Evolutionary conservation across 1,284 basidiomycete species (phyloP), one percentile per base, ranked within the genome.

Genomic region (Porodaedalea pini): DNA sequence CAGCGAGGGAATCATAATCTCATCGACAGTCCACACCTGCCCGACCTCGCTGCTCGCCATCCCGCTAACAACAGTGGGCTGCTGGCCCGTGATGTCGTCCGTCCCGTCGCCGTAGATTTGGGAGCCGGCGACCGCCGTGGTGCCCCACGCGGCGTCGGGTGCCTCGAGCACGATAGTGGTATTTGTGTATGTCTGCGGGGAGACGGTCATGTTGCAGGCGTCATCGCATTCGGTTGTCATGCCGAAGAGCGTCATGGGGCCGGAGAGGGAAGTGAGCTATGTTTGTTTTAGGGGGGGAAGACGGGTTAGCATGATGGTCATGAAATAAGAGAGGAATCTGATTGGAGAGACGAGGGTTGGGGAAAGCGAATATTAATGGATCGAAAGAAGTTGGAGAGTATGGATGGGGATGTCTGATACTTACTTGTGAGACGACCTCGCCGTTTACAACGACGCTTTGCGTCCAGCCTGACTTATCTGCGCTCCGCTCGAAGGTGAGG

Each of bases 171-270:
- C 53, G 39, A 62, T 58, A 3, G 53, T 56, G 4, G 59, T 62
- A 43, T 60, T 47, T 3, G 51, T 48, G 53, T 62, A 62, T 15
- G 52, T 58, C 23, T 62, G 61, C n/a, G 45, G 40, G 2, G 59
- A 54, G 23, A 49, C 17, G 2, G 61, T 45, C 34, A 54, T 36
- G 8, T 56, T 27, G 39, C 59, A 62, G 21, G 25, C 23, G 43
- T 56, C 56, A 41, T 57, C 49, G 56, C 61, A 60, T 21, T 56
- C 61, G 4, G 48, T 58, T 2, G 59, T 56, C 39, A 62, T 27
- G 11, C 61, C 61, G 50, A 61, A 63, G 4, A 55, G 32, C 17
- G 59, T 54, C 58, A 60, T 60, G 11, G 58, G 54, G 15, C 58
- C 58, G 21, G 58, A 60, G 21, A 50, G n/a, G 10, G 27, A 60